Conservation (phyloP, 202 grass and related monocot genomes). For the Miscanthus sacchariflorus region DNA sequence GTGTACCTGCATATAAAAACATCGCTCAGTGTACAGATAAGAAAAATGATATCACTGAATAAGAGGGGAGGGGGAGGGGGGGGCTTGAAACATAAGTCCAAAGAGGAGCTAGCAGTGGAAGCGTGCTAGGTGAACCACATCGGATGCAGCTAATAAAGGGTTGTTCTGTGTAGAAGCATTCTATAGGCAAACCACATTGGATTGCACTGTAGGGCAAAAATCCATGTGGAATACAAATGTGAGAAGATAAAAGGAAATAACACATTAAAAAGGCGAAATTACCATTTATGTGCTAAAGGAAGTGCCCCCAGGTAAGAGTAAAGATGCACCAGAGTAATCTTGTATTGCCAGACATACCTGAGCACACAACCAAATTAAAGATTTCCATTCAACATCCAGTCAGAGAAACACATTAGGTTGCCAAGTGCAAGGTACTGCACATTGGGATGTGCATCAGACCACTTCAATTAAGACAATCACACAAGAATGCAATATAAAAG, state of each 20-base stretch:
- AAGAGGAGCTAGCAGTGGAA: slow-evolving; percentile 14
- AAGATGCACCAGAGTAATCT: slow-evolving; percentile 84
- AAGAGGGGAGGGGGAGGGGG: neutral
- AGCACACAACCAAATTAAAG: slow-evolving; percentile 39
- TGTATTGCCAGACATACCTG: slow-evolving; percentile 93
- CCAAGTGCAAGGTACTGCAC: neutral
- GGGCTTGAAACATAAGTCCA: neutral
- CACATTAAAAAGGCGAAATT: slow-evolving; percentile 38
- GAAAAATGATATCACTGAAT: neutral
- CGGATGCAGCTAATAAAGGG: neutral
- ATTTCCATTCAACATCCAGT: slow-evolving; percentile 27
- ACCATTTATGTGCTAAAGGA: slow-evolving; percentile 89
- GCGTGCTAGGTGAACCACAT: neutral
- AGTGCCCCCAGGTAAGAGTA: slow-evolving; percentile 83
- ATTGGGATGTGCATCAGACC: neutral
- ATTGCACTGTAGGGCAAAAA: slow-evolving; percentile 1
- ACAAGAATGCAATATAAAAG: neutral
- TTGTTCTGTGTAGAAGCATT: slow-evolving; percentile 13
- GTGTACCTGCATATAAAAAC: slow-evolving; percentile 72
- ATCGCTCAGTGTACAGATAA: slow-evolving; percentile 18
- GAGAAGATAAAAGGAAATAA: slow-evolving; percentile 34
- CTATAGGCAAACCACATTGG: neutral
- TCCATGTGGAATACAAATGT: neutral
- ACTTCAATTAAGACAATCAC: neutral
- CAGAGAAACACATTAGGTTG: slow-evolving; percentile 36